Evolutionary conservation across 805 yeast genomes (phyloP), one percentile per base, ranked within the genome.

Genomic region (Barnettozyma populi): DNA sequence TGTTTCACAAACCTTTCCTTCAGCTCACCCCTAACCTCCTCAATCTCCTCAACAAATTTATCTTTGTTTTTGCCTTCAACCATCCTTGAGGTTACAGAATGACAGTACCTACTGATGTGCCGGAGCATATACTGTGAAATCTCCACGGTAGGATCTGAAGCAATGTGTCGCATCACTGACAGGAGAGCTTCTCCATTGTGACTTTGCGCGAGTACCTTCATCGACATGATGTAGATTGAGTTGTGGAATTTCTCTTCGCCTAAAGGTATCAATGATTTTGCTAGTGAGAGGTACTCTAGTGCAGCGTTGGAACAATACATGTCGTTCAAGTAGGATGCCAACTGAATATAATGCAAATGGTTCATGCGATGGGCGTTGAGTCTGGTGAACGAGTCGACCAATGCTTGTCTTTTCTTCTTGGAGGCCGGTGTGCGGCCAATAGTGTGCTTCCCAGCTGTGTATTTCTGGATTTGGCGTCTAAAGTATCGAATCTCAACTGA

Each of bases 401-500:
- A 10, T n/a, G 42, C 34, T n/a, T 25, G 34, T 13, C 32, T 39
- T 20, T 39, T 24, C 14, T n/a, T 25, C n/a, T 39, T 39, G 20
- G 32, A 25, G 29, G 21, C 18, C 23, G 29, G 29, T 21, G 7
- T 37, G 6, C 27, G 25, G 13, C 27, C 27, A 7, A 14, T 21
- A 10, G 27, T 13, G 10, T 19, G n/a, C 39, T 36, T 36, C 10
- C n/a, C 41, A n/a, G 8, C 24, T 13, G 29, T 24, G 11, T 20
- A 14, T 21, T 39, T 24, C 21, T 16, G 32, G 2, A 39, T 19
- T 21, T 39, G 42, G 34, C 20, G 10, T 6, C 21, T 7, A n/a
- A 39, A 19, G n/a, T 39, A 36, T 13, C 32, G 11, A 5, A 57
- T 29, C 16, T 57, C 57, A 29, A 54, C 41, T 9, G 52, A 50